Base-by-base conservation (phyloP, 192 early-diverging fungal species). In the Coemansia sp. region DNA sequence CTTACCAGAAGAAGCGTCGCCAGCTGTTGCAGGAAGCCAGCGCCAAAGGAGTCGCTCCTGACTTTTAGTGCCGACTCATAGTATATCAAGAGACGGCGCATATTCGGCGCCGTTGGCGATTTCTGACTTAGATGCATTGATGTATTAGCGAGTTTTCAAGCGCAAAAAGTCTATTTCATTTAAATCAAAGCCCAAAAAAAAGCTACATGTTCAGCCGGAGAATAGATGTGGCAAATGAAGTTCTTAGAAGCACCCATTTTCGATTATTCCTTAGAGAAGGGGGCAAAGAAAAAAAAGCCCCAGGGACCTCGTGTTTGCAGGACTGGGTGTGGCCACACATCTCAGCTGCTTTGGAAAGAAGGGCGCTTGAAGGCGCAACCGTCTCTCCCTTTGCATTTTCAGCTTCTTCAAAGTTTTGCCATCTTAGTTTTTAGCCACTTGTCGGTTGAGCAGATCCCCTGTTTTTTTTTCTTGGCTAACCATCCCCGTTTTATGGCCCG, bases 1-100 rank as follows among this genome's bases (percentile, higher is more conserved):
- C 80, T 24, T 82, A 76, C 66, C 68, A 82, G 66, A 76, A 70
- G 59, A 73, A 75, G 61, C 80, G 80, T 15, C 71, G 39, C 22
- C 74, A 71, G 64, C 61, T 77, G 67, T 42, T 82, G 40, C 41
- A 67, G 9, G 73, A 76, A 27, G 32, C 68, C 41, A 79, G 68
- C 62, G 38, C 71, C 63, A 78, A 65, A 42, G 71, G 71, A 7
- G 58, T 59, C 19, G 61, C 65, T 42, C 70, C 75, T 19, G 63
- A 63, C 8, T 34, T 72, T n/a, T 72, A 46, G 42, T n/a, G 15
- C 41, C 15, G 15, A 12, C 5, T 36, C 44, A 38, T n/a, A 11
- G 65, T 34, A 50, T 19, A 34, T 36, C 38, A 17, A 34, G 41
- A n/a, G 48, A 19, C 48, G 20, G 48, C n/a, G 19, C 48, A 10